phyloP scores from a whole-genome alignment of 1,284 basidiomycete genomes.

The Vanrija sp. region DNA sequence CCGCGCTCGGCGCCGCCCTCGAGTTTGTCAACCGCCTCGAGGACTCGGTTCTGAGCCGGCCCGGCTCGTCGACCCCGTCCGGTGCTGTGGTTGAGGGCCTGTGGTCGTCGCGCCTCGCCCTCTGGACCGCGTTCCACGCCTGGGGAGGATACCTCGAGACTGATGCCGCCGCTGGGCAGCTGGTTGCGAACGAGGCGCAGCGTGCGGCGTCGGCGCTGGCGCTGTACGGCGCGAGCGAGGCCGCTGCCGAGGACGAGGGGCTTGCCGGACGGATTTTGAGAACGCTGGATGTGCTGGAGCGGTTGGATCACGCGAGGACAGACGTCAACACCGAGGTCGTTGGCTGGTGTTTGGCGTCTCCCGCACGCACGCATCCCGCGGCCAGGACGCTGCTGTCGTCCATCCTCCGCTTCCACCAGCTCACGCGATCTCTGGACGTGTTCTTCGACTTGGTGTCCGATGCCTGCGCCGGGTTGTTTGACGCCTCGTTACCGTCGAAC shows the following conservation, averaged over 20 bases:
- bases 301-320: slow-evolving; percentile 30
- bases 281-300: slow-evolving; percentile 22
- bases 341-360: slow-evolving; percentile 32
- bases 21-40: slow-evolving; percentile 18
- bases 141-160: slow-evolving; percentile 47
- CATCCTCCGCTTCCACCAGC: slow-evolving; percentile 27
- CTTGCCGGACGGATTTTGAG: slow-evolving; percentile 14
- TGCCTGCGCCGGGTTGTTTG: slow-evolving; percentile 20
- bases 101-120: slow-evolving; percentile 14
- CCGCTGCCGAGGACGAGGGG: slow-evolving; percentile 11
- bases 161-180: slow-evolving; percentile 23
- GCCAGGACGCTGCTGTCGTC: slow-evolving; percentile 22
- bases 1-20: slow-evolving; percentile 16
- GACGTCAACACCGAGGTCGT: slow-evolving; percentile 22
- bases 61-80: background rate
- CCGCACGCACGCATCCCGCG: slow-evolving; percentile 7
- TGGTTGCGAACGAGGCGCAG: slow-evolving; percentile 21
- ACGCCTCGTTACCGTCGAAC: slow-evolving; percentile 12
- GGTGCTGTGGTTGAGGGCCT: slow-evolving; percentile 3
- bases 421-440: slow-evolving; percentile 28
- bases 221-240: slow-evolving; percentile 13
- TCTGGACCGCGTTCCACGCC: slow-evolving; percentile 29
- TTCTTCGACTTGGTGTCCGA: slow-evolving; percentile 23
- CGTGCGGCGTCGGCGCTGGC: slow-evolving; percentile 17
- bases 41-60: slow-evolving; percentile 6